phyloP scores from a whole-genome alignment of 768 basidiomycete species.

The Boletus rex-veris region DNA sequence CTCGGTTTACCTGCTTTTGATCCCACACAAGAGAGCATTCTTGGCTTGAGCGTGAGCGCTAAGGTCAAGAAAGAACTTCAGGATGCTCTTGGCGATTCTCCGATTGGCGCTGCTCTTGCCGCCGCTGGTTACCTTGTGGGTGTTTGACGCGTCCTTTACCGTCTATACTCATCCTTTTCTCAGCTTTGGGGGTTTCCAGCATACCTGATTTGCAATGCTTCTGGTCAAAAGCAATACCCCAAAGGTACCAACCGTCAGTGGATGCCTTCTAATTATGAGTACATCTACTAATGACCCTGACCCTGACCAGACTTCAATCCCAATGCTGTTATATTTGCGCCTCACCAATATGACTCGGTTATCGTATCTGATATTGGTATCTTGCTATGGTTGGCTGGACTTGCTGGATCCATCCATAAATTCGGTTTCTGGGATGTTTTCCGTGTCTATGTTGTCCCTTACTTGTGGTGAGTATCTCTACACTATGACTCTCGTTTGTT shows the following conservation, averaged over 20 bases:
- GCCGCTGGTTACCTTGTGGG: slow-evolving; percentile 60
- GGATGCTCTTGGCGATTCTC: slow-evolving; percentile 91
- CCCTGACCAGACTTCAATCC: slow-evolving; percentile 67
- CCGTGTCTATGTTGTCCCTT: slow-evolving; percentile 80
- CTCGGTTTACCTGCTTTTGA: slow-evolving; percentile 63
- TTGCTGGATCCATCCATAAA: slow-evolving; percentile 53
- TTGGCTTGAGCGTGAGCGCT: slow-evolving; percentile 60
- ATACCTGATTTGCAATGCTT: slow-evolving; percentile 79
- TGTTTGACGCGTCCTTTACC: no score
- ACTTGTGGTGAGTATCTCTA: slow-evolving; percentile 58
- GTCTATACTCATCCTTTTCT: not conserved
- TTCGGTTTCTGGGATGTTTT: slow-evolving; percentile 72
- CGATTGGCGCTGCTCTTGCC: slow-evolving; percentile 60
- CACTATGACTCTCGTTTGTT: not conserved
- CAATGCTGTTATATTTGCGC: slow-evolving; percentile 73
- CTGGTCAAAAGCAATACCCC: slow-evolving; percentile 83
- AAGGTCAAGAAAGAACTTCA: slow-evolving; percentile 70
- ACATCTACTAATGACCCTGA: not conserved
- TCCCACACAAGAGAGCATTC: slow-evolving; percentile 58
- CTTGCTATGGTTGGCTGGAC: slow-evolving; percentile 59
- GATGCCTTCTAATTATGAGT: no score
- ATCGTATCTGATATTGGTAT: slow-evolving; percentile 85
- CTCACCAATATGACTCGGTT: slow-evolving; percentile 74
- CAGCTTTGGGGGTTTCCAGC: slow-evolving; percentile 83
- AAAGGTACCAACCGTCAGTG: slow-evolving; percentile 71